Evolutionary conservation across 2,329 filamentous ascomycete genomes (phyloP), one percentile per base, ranked within the genome.

Genomic region (Leptographium galeiforme): DNA sequence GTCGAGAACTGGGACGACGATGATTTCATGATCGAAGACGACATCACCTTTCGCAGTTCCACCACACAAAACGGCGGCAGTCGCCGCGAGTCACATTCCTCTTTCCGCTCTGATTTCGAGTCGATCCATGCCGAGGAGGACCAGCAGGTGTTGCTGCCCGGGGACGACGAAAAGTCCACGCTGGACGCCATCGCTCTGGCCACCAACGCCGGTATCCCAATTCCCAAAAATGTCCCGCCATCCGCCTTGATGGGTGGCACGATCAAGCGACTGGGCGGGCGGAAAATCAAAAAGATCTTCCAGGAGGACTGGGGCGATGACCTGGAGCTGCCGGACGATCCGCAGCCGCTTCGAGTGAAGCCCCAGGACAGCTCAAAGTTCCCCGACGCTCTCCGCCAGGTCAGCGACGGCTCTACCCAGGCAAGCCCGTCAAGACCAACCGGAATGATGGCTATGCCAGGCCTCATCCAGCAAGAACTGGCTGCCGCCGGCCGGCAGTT

Each of bases 221-320:
- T 97, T 53, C 93, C 93, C 33, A 74, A 80, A 51, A 90, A 90
- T 64, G 82, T 97, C 36, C 89, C 91, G 1, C 81, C 87, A 34
- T 95, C 91, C 19, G 93, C 93, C 34, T 73, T 98, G 44, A 79
- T 93, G 66, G 91, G 91, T 52, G 93, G 93, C 51, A 91, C 89
- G 11, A 97, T 97, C 64, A 95, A 94, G 71, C 78, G 90, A 60
- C 75, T 97, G 38, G 90, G 90, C 50, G 82, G 81, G 55, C 78
- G 81, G 60, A 89, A 84, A 62, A 75, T 85, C 19, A 84, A 82
- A 62, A 85, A 80, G 63, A 81, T 84, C 43, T 79, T 87, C 55
- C 81, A 87, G 58, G 85, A 89, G 61, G 87, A 91, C 65, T 91
- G 87, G 83, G 84, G 81, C 57, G 85, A 89, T 60, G 87, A 91